Evolutionary conservation across 2,329 filamentous ascomycete genomes (phyloP), one percentile per base, ranked within the genome.

Genomic region (Paracorniculantispora psalliotae): DNA sequence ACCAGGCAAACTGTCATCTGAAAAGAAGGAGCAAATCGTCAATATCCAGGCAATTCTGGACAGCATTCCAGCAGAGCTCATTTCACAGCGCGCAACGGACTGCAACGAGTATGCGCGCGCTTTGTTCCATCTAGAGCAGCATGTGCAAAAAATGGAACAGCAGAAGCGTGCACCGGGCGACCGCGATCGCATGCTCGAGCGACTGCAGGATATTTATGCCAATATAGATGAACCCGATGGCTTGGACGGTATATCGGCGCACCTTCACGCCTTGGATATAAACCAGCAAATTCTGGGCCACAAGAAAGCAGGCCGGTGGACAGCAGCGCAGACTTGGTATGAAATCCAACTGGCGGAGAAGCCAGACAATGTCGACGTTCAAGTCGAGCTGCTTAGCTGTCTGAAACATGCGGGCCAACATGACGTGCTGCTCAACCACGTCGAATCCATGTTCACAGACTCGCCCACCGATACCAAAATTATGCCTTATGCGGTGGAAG

Each of bases 221-320:
- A 90, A 97, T 66, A 97, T 99, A 61, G 94, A 99, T 68, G 94
- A 99, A 67, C 96, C 94, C 0, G 94, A 99, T 72, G 92, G 93
- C 1, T 87, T 99, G 35, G 92, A 97, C 69, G 94, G 94, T 2
- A 93, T 99, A 61, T 96, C 93, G 1, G 86, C 91, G 21, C 89
- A 94, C 69, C 78, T 97, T 3, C 88, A 89, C 60, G 85, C 92
- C 12, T 78, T 97, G n/a, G 90, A 96, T 64, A 88, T 97, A 52
- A 90, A 96, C 61, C 93, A 97, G 70, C 92, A 97, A 70, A 89
- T 97, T 33, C 80, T 97, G 58, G 91, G 96, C 66, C 92, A 99
- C 73, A 86, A 90, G 59, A 97, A 96, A 72, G 90, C 92, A 21
- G 94, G 94, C 4, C 82, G 92, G 62, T 99, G 94, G 92, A 88